Evolutionary conservation across 495 filamentous ascomycete species (phyloP).

Genomic region (Daldinia grandis): DNA sequence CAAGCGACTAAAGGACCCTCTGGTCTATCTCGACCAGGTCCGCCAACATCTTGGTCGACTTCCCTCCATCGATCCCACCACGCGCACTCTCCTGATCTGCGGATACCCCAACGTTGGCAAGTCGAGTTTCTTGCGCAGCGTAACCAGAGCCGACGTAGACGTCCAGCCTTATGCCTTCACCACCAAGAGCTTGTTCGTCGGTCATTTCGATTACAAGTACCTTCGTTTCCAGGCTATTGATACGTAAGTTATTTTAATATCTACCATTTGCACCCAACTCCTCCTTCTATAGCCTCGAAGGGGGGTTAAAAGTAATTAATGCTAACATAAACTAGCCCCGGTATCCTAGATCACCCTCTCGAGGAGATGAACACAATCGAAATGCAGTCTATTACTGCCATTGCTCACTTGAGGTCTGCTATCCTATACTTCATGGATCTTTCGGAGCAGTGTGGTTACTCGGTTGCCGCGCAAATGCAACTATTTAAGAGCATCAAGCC

Average conservation of each 20-base stretch:
- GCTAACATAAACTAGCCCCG: conserved; percentile 59
- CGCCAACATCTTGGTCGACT: conserved; percentile 97
- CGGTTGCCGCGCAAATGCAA: conserved; percentile 86
- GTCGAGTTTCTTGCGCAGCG: conserved; percentile 88
- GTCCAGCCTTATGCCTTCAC: conserved; percentile 99
- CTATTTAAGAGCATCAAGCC: conserved; percentile 96
- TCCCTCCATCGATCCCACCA: conserved; percentile 97
- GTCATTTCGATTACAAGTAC: conserved; percentile 99
- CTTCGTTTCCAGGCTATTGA: conserved; percentile 87
- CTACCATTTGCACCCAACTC: background rate
- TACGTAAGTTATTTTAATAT: conserved; percentile 43
- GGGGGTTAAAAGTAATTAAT: background rate
- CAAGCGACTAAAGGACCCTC: conserved; percentile 89
- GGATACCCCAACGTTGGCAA: conserved; percentile 99
- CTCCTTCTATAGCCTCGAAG: background rate
- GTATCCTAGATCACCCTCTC: conserved; percentile 95
- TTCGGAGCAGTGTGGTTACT: conserved; percentile 97
- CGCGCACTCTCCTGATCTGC: conserved; percentile 91
- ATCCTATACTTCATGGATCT: conserved; percentile 99
- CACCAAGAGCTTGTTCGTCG: conserved; percentile 96
- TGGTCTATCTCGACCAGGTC: conserved; percentile 96
- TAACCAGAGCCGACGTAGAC: conserved; percentile 95
- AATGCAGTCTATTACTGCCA: conserved; percentile 96
- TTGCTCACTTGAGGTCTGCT: conserved; percentile 92
- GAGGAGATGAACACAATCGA: conserved; percentile 99